Evolutionary conservation across 129 eudicot species (phyloP).

Genomic region (Scalesia atractyloides): DNA sequence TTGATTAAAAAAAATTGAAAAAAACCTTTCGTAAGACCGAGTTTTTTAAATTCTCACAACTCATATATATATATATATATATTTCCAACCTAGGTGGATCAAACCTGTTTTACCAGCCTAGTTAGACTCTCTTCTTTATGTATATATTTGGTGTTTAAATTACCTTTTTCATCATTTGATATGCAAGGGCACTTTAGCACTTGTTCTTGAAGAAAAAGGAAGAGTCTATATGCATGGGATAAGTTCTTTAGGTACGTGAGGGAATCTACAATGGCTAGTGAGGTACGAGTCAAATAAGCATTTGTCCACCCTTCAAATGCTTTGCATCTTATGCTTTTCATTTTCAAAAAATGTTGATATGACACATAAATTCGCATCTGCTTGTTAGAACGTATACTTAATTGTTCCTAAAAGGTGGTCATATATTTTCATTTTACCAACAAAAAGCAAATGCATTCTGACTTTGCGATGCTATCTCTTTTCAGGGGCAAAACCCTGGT

Average conservation of each 20-base stretch:
- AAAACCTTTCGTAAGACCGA: too few relatives aligned
- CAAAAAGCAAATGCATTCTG: conserved; percentile 20
- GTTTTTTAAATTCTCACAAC: too few relatives aligned
- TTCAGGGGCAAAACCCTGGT: background rate
- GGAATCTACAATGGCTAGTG: conserved; percentile 25
- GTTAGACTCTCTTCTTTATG: too few relatives aligned
- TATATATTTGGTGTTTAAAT: too few relatives aligned
- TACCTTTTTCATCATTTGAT: too few relatives aligned
- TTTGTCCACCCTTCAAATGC: conserved; percentile 11
- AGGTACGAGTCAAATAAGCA: conserved; percentile 31
- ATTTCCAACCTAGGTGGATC: too few relatives aligned
- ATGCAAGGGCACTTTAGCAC: too few relatives aligned
- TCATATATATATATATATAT: too few relatives aligned
- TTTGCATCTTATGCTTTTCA: conserved; percentile 28
- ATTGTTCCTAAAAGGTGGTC: conserved; percentile 27
- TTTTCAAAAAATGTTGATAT: conserved; percentile 4
- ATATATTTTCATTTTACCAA: conserved; percentile 25
- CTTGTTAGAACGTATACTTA: background rate
- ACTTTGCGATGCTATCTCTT: conserved; percentile 16
- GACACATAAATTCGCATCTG: conserved; percentile 21
- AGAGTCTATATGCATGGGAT: too few relatives aligned
- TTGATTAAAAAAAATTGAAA: too few relatives aligned
- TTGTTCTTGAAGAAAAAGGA: too few relatives aligned
- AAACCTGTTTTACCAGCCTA: too few relatives aligned
- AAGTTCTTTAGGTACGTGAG: background rate